These are phyloP conservation scores for Pichia sp. DNA, from an alignment of 1,139 yeast genomes.

Conservation along the genomic window DNA sequence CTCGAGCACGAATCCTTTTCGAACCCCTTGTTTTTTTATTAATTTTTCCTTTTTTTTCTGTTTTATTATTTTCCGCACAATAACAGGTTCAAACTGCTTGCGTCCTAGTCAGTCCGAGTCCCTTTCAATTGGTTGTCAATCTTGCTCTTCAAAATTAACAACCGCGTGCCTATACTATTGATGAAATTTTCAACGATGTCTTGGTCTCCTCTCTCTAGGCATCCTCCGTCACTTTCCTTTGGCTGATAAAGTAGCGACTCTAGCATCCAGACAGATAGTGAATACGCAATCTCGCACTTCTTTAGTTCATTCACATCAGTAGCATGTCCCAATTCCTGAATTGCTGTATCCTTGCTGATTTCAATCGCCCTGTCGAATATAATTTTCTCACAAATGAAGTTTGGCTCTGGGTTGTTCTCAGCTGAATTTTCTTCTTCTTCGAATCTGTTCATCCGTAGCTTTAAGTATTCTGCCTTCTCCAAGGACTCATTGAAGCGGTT, in stretches of 20 bases:
- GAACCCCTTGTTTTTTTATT: too few species aligned
- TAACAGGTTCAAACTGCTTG: neutral
- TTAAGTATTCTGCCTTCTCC: slow-evolving; percentile 80
- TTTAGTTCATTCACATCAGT: slow-evolving; percentile 56
- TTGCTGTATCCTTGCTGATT: slow-evolving; percentile 87
- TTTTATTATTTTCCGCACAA: neutral
- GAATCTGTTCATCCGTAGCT: slow-evolving; percentile 52
- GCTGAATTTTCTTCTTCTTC: slow-evolving; percentile 29
- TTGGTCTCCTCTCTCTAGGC: slow-evolving; percentile 64
- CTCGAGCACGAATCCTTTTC: too few species aligned
- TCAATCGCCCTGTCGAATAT: slow-evolving; percentile 91
- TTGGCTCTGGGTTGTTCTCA: slow-evolving; percentile 3
- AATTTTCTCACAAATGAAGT: slow-evolving; percentile 66
- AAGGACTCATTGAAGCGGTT: slow-evolving; percentile 83
- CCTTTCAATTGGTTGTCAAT: slow-evolving; percentile 20
- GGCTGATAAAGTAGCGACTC: slow-evolving; percentile 73
- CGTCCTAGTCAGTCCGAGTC: slow-evolving; percentile 7
- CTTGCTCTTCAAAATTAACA: slow-evolving; percentile 54
- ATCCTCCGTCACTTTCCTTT: slow-evolving; percentile 36
- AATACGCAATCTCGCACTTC: slow-evolving; percentile 83
- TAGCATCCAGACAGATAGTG: slow-evolving; percentile 93
- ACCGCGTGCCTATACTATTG: slow-evolving; percentile 66
- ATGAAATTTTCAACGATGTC: slow-evolving; percentile 74
- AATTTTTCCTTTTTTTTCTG: too few species aligned
- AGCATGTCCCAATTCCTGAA: slow-evolving; percentile 58